Evolutionary conservation across 2,329 filamentous ascomycete species (phyloP).

Genomic region (Cladosporium austrohemisphaericum): DNA sequence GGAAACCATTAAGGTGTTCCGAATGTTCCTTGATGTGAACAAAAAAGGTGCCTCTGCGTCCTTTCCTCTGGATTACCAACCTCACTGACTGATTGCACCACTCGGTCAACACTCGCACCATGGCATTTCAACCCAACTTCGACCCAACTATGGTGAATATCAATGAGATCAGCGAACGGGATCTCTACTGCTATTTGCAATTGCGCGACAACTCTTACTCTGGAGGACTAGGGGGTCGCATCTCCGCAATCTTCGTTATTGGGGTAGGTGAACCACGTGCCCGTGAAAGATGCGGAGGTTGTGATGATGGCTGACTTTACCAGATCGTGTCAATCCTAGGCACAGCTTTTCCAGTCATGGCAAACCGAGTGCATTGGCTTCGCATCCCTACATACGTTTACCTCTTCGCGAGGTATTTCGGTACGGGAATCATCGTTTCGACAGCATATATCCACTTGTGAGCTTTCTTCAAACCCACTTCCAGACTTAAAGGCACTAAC

Average conservation of each 20-base stretch:
- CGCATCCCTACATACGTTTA: constrained; percentile 42
- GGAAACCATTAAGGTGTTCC: too few relatives aligned
- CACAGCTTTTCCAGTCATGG: constrained; percentile 46
- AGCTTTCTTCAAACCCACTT: background rate
- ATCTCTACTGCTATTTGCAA: background rate
- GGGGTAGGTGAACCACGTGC: too few relatives aligned
- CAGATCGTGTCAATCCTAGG: constrained; percentile 34
- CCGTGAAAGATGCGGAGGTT: too few relatives aligned
- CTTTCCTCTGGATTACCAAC: too few relatives aligned
- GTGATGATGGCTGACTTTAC: background rate
- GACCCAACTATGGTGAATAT: background rate
- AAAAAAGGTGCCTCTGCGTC: too few relatives aligned
- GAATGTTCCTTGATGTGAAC: too few relatives aligned
- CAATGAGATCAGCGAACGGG: background rate
- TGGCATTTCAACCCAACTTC: background rate
- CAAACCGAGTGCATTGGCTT: constrained; percentile 35
- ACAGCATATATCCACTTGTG: constrained; percentile 44
- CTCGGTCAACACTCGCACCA: background rate
- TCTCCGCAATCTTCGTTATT: constrained; percentile 45
- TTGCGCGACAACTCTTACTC: constrained; percentile 50
- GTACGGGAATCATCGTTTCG: constrained; percentile 45
- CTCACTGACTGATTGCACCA: too few relatives aligned
- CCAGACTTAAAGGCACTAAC: too few relatives aligned
- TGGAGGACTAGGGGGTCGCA: constrained; percentile 43
- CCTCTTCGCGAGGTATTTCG: constrained; percentile 47